A percentile compares a stretch with the other conserved stretches of the same genome.
Evolutionary conservation across 768 basidiomycete species (phyloP).

Genomic region (Podaxis sp.): DNA sequence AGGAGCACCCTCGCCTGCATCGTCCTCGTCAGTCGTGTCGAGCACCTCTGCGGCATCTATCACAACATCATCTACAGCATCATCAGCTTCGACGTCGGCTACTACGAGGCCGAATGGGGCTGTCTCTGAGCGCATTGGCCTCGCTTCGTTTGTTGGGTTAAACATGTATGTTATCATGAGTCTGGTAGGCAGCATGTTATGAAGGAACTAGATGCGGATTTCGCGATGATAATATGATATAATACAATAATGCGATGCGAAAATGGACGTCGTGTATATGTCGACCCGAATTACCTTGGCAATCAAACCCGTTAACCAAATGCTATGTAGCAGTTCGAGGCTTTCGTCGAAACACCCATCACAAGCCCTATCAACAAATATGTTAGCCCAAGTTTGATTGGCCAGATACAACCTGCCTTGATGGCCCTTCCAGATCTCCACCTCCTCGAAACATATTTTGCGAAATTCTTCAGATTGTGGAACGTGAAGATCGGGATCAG

Average conservation of each 20-base stretch:
- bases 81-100: background rate
- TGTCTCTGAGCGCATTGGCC: background rate
- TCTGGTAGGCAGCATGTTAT: background rate
- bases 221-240: background rate
- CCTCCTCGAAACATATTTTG: slow-evolving; percentile 49
- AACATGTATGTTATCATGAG: slow-evolving; percentile 4
- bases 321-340: background rate
- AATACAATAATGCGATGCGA: background rate
- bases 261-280: background rate
- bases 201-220: background rate
- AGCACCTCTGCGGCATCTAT: background rate
- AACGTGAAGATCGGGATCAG: slow-evolving; percentile 58
- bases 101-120: background rate
- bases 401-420: slow-evolving; percentile 29
- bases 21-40: background rate
- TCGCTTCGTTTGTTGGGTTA: slow-evolving; percentile 2
- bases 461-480: slow-evolving; percentile 47
- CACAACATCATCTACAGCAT: background rate
- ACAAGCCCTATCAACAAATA: background rate
- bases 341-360: background rate
- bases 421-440: slow-evolving; percentile 32
- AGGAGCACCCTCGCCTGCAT: background rate
- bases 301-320: background rate
- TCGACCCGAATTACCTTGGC: background rate
- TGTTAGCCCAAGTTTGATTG: background rate